Evolutionary conservation across 1,139 yeast genomes (phyloP).

Genomic region (Candida dubliniensis): DNA sequence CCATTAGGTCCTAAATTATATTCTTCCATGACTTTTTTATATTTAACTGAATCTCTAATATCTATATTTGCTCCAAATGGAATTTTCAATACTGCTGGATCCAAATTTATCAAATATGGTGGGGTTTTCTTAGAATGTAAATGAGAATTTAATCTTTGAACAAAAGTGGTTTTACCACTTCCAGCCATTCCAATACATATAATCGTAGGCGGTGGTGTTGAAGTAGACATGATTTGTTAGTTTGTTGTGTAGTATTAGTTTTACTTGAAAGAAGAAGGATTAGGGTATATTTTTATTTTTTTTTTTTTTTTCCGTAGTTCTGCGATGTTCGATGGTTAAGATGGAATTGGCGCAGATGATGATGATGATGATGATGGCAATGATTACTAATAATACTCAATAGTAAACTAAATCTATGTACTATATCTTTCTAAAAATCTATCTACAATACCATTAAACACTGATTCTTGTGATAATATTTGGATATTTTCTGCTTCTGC

Average conservation of each 20-base stretch:
- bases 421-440: conserved; percentile 47
- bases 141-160: conserved; percentile 92
- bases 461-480: conserved; percentile 53
- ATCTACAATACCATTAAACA: conserved; percentile 63
- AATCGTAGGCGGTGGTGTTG: conserved; percentile 55
- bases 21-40: conserved; percentile 92
- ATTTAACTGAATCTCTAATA: conserved; percentile 93
- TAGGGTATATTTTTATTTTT: neutral
- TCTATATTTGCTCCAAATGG: conserved; percentile 96
- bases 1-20: conserved; percentile 97
- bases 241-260: neutral
- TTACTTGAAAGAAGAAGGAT: neutral
- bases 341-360: neutral
- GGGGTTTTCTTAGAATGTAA: conserved; percentile 71
- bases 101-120: conserved; percentile 89
- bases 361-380: no score
- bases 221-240: conserved; percentile 35
- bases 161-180: conserved; percentile 95
- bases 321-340: conserved; percentile 2
- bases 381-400: neutral
- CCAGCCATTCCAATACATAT: conserved; percentile 97
- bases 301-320: neutral
- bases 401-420: neutral
- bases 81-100: conserved; percentile 91
- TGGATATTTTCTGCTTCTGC: conserved; percentile 78